Percentiles rank a stretch among this genome's conserved stretches.
These are phyloP conservation scores for Sugiyamaella mastotermitis DNA, from an alignment of 805 yeast genomes.

Conservation along the genomic window DNA sequence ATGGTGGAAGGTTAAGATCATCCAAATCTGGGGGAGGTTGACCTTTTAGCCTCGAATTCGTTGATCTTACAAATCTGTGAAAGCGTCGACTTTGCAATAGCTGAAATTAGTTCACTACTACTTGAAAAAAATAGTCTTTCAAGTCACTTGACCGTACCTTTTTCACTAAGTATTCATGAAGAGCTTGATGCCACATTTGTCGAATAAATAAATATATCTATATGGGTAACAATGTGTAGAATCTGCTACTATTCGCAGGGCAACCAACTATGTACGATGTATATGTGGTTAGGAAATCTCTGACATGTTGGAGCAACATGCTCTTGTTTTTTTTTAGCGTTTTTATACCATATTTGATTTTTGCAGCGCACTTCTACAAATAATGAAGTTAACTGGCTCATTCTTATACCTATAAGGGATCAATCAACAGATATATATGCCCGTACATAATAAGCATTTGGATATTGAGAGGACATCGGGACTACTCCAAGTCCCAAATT, in stretches of 20 bases:
- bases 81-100: conserved; percentile 18
- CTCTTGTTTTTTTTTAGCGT: background rate
- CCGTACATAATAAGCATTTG: too few species aligned
- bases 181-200: conserved; percentile 22
- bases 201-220: too few species aligned
- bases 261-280: too few species aligned
- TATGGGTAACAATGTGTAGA: too few species aligned
- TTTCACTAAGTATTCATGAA: conserved; percentile 20
- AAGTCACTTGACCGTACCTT: conserved; percentile 14
- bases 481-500: too few species aligned
- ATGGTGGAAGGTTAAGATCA: background rate
- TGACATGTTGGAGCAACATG: background rate
- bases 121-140: background rate
- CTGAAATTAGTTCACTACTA: conserved; percentile 3
- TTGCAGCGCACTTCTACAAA: too few species aligned
- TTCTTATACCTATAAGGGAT: too few species aligned
- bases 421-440: too few species aligned
- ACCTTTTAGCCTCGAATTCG: conserved; percentile 19
- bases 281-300: background rate
- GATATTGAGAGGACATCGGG: too few species aligned
- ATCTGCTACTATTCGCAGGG: too few species aligned
- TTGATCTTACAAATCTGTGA: conserved; percentile 19
- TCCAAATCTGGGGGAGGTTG: conserved; percentile 16
- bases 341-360: too few species aligned
- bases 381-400: too few species aligned